phyloP scores from a whole-genome alignment of 75 land plant species.

The Selaginella moellendorffii region DNA sequence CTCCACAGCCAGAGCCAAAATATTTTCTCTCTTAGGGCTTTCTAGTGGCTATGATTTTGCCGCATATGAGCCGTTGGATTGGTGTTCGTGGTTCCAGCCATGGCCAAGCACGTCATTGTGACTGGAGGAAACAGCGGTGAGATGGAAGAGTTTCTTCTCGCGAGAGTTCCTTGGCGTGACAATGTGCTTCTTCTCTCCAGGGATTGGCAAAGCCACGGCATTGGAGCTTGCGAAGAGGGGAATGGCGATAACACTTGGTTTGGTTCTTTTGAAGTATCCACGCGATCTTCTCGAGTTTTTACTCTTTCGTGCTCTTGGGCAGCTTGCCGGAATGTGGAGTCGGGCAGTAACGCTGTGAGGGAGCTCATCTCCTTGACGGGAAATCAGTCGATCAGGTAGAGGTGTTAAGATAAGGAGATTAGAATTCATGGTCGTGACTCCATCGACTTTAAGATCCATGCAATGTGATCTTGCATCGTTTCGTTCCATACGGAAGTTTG shows the following conservation, averaged over 20 bases:
- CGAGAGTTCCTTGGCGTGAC: too few relatives aligned
- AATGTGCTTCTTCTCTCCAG: too few relatives aligned
- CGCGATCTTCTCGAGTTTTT: too few relatives aligned
- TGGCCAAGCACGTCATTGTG: slow-evolving; percentile 13
- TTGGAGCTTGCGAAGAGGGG: slow-evolving; percentile 22
- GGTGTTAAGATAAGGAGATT: background rate
- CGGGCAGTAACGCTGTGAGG: background rate
- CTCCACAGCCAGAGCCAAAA: too few relatives aligned
- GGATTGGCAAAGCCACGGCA: slow-evolving; percentile 28
- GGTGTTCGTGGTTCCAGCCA: too few relatives aligned
- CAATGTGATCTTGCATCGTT: slow-evolving; percentile 25
- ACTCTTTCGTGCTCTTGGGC: background rate
- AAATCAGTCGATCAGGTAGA: slow-evolving; percentile 17
- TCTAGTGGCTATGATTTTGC: too few relatives aligned
- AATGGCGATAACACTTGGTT: slow-evolving; percentile 21
- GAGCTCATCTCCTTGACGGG: slow-evolving; percentile 4
- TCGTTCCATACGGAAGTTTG: slow-evolving; percentile 20
- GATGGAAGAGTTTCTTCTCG: background rate
- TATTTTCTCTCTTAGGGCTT: too few relatives aligned
- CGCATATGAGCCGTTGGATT: too few relatives aligned
- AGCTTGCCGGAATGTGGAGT: slow-evolving; percentile 26
- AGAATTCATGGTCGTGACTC: too few relatives aligned
- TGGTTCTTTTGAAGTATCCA: too few relatives aligned
- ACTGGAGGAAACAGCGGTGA: slow-evolving; percentile 22
- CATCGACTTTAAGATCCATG: slow-evolving; percentile 13